These are phyloP conservation scores for Macrolepiota albuminosa DNA, from an alignment of 768 basidiomycete species.

Conservation along the genomic window DNA sequence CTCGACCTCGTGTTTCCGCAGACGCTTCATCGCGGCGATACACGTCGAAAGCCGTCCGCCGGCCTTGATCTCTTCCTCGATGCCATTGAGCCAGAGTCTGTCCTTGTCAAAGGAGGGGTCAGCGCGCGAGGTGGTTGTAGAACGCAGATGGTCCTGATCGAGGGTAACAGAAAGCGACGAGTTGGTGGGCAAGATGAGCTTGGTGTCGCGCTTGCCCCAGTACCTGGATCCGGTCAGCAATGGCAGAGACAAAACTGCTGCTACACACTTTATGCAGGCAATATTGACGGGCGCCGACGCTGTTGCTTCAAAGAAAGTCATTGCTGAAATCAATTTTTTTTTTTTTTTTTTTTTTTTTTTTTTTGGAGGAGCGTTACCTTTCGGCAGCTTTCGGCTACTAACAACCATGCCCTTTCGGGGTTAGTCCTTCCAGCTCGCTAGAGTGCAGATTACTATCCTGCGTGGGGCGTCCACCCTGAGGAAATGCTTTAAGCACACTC, in stretches of 20 bases:
- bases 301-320: constrained; percentile 51
- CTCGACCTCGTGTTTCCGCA: constrained; percentile 71
- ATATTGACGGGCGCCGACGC: constrained; percentile 95
- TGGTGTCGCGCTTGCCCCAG: constrained; percentile 98
- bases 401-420: too few species aligned
- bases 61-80: constrained; percentile 82
- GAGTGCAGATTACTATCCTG: too few species aligned
- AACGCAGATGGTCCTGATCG: constrained; percentile 91
- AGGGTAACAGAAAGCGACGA: constrained; percentile 98
- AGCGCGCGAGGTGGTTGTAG: constrained; percentile 88
- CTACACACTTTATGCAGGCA: constrained; percentile 87
- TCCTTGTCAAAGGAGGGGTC: constrained; percentile 72
- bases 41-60: constrained; percentile 80
- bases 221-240: constrained; percentile 50
- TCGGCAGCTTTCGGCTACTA: too few species aligned
- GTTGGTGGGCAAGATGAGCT: constrained; percentile 94
- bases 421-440: too few species aligned
- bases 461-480: too few species aligned
- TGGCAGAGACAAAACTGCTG: background rate
- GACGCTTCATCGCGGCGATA: constrained; percentile 78
- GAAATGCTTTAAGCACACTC: too few species aligned
- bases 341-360: too few species aligned
- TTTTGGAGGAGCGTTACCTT: too few species aligned
- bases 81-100: constrained; percentile 91
- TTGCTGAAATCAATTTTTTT: too few species aligned